phyloP scores from a whole-genome alignment of 352 stramenopile species.

The Blastocystis hominis region DNA sequence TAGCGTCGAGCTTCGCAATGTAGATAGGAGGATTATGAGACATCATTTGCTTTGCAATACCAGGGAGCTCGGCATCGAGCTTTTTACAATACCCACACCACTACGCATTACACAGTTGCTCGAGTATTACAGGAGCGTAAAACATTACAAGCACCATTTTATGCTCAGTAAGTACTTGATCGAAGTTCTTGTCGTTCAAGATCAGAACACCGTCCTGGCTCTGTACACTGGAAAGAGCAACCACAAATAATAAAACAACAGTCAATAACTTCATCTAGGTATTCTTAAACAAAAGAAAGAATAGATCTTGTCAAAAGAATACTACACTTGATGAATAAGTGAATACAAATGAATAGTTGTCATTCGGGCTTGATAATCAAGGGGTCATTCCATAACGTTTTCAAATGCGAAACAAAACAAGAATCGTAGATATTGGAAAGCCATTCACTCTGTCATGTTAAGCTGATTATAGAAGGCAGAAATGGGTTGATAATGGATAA shows the following conservation, averaged over 20 bases:
- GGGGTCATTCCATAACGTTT: too few relatives aligned
- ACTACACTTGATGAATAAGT: neutral
- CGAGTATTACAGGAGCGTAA: neutral
- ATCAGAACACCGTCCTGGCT: neutral
- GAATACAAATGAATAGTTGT: neutral
- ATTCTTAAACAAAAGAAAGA: neutral
- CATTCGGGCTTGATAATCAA: neutral
- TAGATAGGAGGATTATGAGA: neutral
- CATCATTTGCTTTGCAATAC: neutral
- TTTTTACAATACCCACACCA: conserved; percentile 42
- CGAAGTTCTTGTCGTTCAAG: neutral
- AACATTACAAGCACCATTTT: conserved; percentile 36
- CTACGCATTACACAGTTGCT: neutral
- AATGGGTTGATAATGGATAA: too few relatives aligned
- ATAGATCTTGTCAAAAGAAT: neutral
- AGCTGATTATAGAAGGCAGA: too few relatives aligned
- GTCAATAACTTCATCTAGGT: neutral
- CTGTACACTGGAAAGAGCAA: neutral
- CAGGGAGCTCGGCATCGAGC: neutral
- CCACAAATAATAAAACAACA: neutral
- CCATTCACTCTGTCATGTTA: too few relatives aligned
- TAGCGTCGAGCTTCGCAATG: conserved; percentile 15
- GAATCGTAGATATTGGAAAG: too few relatives aligned
- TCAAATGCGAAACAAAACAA: too few relatives aligned
- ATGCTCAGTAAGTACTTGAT: neutral